Percentiles rank a stretch among this genome's conserved stretches.
phyloP scores from a whole-genome alignment of 805 yeast genomes.

The Limtongia smithiae region DNA sequence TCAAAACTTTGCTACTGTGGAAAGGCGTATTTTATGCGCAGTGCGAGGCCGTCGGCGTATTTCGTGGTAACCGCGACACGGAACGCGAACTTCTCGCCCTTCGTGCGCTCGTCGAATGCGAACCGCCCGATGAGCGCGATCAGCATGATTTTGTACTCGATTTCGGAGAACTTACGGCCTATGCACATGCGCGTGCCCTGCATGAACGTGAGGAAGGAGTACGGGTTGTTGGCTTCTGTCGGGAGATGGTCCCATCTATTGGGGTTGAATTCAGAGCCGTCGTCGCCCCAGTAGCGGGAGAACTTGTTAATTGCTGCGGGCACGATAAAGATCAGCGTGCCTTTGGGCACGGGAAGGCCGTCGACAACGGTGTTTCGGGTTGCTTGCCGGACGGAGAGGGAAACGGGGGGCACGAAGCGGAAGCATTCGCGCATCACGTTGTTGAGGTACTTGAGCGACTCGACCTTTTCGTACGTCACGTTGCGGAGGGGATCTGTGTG shows the following conservation, averaged over 20 bases:
- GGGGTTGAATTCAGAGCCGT: conserved; percentile 1
- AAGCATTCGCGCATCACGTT: conserved; percentile 16
- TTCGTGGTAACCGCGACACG: conserved; percentile 9
- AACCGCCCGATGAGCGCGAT: conserved; percentile 19
- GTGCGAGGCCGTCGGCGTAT: conserved; percentile 8
- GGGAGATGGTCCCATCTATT: conserved; percentile 5
- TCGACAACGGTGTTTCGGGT: conserved; percentile 9
- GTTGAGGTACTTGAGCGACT: conserved; percentile 16
- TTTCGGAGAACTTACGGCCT: conserved; percentile 21
- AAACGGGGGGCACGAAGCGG: conserved; percentile 18
- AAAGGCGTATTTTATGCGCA: conserved; percentile 7
- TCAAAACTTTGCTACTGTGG: no score
- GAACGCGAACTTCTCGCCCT: conserved; percentile 8
- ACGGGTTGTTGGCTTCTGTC: conserved; percentile 7
- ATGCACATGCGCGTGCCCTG: conserved; percentile 25
- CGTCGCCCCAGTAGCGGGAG: conserved; percentile 5
- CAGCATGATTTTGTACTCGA: conserved; percentile 18
- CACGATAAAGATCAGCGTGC: conserved; percentile 5
- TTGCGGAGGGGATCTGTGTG: neutral
- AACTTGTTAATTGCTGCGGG: conserved; percentile 3
- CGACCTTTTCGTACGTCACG: conserved; percentile 13
- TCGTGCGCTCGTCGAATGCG: conserved; percentile 8
- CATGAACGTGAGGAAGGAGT: conserved; percentile 13
- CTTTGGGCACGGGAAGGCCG: conserved; percentile 6
- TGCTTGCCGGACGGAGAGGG: conserved; percentile 17